Conservation (phyloP, 768 basidiomycete genomes). For the Suillus subaureus region DNA sequence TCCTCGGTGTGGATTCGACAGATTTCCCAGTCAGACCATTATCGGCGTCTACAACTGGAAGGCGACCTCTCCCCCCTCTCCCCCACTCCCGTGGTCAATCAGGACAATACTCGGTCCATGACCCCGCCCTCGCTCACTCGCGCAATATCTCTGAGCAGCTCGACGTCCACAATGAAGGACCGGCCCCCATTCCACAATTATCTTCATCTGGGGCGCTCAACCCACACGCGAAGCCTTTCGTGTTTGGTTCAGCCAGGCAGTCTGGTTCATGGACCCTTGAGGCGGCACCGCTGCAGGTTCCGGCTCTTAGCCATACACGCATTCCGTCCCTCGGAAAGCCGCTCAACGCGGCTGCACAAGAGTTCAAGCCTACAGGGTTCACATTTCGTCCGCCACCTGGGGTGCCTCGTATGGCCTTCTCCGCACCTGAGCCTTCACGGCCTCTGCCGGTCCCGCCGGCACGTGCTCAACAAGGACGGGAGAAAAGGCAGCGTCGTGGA, state of each 20-base stretch:
- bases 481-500: conserved; percentile 72
- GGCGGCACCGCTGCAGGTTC: conserved; percentile 39
- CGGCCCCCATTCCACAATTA: conserved; percentile 18
- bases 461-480: conserved; percentile 63
- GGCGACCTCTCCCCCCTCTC: conserved; percentile 57
- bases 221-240: conserved; percentile 82
- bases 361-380: conserved; percentile 80
- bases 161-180: conserved; percentile 26
- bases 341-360: conserved; percentile 78
- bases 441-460: conserved; percentile 41
- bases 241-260: conserved; percentile 57
- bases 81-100: conserved; percentile 71
- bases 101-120: conserved; percentile 59
- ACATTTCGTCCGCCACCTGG: conserved; percentile 75
- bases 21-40: conserved; percentile 50
- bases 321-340: conserved; percentile 59
- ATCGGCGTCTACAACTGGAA: conserved; percentile 43
- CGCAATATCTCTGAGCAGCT: conserved; percentile 48
- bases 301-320: conserved; percentile 38
- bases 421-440: conserved; percentile 33
- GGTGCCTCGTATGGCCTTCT: conserved; percentile 55
- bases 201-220: conserved; percentile 50
- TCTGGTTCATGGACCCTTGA: conserved; percentile 38
- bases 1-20: conserved; percentile 44
- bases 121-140: conserved; percentile 68